Conservation (phyloP, 768 basidiomycete genomes). For the Pisolithus microcarpus region DNA sequence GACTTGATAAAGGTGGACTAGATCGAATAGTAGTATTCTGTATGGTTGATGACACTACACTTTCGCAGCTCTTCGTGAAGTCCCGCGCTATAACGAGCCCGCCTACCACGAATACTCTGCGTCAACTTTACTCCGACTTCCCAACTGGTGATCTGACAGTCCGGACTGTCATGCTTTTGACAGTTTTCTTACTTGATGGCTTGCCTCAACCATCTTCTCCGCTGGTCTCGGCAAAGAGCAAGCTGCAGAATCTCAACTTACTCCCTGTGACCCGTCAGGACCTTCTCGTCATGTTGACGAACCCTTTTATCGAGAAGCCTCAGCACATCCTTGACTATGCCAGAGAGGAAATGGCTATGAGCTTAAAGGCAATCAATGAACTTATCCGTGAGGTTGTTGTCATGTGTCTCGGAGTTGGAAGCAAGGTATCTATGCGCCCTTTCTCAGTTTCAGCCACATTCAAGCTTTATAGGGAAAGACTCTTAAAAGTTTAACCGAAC, state of each 20-base stretch:
- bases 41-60: conserved; percentile 2
- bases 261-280: conserved; percentile 52
- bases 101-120: conserved; percentile 45
- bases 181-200: conserved; percentile 44
- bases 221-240: conserved; percentile 33
- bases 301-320: conserved; percentile 62
- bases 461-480: conserved; percentile 51
- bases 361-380: conserved; percentile 32
- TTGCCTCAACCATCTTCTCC: conserved; percentile 18
- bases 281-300: conserved; percentile 54
- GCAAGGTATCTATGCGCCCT: conserved; percentile 29
- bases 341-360: conserved; percentile 36
- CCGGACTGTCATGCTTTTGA: conserved; percentile 68
- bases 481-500: conserved; percentile 49
- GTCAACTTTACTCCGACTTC: conserved; percentile 61
- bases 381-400: conserved; percentile 55
- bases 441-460: conserved; percentile 5
- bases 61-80: conserved; percentile 54
- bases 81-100: conserved; percentile 56
- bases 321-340: conserved; percentile 46
- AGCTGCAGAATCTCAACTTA: conserved; percentile 50
- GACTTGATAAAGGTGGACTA: conserved; percentile 57
- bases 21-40: neutral
- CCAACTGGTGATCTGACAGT: conserved; percentile 52
- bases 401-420: conserved; percentile 54